Base-by-base conservation (phyloP, 1,284 basidiomycete genomes). In the Cerioporus squamosus region DNA sequence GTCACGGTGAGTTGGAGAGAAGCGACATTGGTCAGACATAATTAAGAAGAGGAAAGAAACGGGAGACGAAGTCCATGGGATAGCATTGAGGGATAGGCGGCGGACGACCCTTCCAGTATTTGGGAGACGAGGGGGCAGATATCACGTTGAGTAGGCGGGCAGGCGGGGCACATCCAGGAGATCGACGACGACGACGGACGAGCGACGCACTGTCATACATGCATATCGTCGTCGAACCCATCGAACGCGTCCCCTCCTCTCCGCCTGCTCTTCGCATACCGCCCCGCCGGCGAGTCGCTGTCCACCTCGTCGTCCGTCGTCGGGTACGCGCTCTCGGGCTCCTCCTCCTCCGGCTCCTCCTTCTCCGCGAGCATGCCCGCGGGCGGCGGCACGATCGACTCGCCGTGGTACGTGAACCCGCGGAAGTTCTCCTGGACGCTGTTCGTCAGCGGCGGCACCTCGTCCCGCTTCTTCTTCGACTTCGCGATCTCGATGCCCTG, bases 351-450 rank as follows among this genome's bases (percentile, higher is more conserved):
- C 56, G 68, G 55, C 55, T 78, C 73, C 57, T 78, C 73, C 38
- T 77, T 71, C 60, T 76, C 77, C 24, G 75, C 74, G 61, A 78
- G 76, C 54, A 80, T 75, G 23, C 78, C 76, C 60, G 77, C 72
- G 9, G 76, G 77, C 42, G 77, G 76, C 61, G 90, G 88, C 74
- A 93, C 67, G 51, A 93, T 67, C 20, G 63, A 88, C 64, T 93
- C 91, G 58, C 93, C 93, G 33, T 88, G 90, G 72, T 93, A 96
- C 4, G 94, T 95, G 79, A 95, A 96, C 43, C 93, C 93, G 55
- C 89, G 83, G 75, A 97, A 97, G 75, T 97, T 95, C 79, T 95
- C 95, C 78, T 97, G 95, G 49, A 97, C 91, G 67, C 90, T 93
- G 71, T 80, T 93, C 61, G 94, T 95, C 67, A 97, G 78, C 23